Percentiles rank a stretch among this genome's conserved stretches.
Conservation (phyloP, 768 basidiomycete species). For the Bullera alba region DNA sequence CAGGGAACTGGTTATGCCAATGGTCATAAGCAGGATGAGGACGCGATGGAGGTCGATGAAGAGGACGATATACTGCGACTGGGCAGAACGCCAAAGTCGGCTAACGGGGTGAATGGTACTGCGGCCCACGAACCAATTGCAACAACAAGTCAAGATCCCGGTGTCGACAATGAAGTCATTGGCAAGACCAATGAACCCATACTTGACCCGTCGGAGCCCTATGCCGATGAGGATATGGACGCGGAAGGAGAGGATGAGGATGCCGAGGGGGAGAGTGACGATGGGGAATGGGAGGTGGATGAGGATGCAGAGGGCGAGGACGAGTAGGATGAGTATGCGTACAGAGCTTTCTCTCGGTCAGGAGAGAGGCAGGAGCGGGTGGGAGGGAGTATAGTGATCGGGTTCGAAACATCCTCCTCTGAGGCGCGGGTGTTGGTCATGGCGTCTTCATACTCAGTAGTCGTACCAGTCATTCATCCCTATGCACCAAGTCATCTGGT, state of each 20-base stretch:
- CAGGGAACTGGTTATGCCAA: not conserved
- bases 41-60: slow-evolving; percentile 2
- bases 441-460: too few species aligned
- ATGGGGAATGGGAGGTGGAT: not conserved
- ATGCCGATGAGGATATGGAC: not conserved
- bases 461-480: too few species aligned
- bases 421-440: too few species aligned
- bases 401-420: too few species aligned
- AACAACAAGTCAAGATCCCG: not conserved
- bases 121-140: not conserved
- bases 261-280: not conserved
- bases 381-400: too few species aligned
- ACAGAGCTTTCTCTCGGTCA: not conserved
- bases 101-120: not conserved
- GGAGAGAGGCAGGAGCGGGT: too few species aligned
- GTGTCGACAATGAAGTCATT: not conserved
- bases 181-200: not conserved
- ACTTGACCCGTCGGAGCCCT: not conserved
- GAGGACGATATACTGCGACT: not conserved
- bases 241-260: slow-evolving; percentile 5
- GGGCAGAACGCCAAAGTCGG: not conserved
- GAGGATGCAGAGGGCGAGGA: not conserved
- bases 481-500: too few species aligned
- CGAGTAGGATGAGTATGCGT: not conserved
- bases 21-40: slow-evolving; percentile 8